Evolutionary conservation across 2,329 filamentous ascomycete genomes (phyloP).

Genomic region (Cladosporium oxysporum): DNA sequence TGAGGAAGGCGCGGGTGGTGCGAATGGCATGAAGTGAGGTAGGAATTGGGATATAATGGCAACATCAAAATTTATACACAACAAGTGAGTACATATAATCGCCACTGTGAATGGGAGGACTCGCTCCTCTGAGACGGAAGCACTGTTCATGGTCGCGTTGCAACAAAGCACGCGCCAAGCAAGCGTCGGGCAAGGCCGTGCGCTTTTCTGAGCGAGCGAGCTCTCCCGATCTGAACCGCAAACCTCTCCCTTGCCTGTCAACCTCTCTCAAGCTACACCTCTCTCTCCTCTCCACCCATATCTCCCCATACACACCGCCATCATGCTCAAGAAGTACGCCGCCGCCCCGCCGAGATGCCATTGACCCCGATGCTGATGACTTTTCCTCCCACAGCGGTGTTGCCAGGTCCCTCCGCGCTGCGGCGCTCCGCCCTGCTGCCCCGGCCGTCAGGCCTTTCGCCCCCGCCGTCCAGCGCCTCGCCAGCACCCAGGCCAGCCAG

Average conservation of each 20-base stretch:
- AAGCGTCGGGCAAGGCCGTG: neutral
- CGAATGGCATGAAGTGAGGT: neutral
- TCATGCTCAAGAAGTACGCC: conserved; percentile 82
- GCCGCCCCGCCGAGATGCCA: conserved; percentile 18
- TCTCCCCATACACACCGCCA: conserved; percentile 58
- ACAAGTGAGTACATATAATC: neutral
- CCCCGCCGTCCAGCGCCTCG: conserved; percentile 63
- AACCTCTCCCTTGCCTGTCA: conserved; percentile 21
- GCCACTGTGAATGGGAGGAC: neutral
- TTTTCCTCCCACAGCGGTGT: conserved; percentile 58
- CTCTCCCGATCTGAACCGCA: conserved; percentile 22
- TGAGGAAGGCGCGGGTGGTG: neutral
- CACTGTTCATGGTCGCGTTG: neutral
- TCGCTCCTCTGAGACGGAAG: neutral
- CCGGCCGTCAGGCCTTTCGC: conserved; percentile 56
- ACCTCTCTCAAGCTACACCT: conserved; percentile 25
- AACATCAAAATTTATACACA: neutral
- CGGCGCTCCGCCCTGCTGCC: conserved; percentile 58
- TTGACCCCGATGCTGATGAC: conserved; percentile 36
- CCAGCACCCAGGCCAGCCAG: conserved; percentile 58
- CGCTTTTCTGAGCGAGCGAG: conserved; percentile 10
- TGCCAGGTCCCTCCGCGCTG: conserved; percentile 64
- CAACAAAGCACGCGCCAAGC: conserved; percentile 4
- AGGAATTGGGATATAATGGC: neutral
- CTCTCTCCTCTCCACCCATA: conserved; percentile 24